Evolutionary conservation across 345 rosid species (phyloP), one percentile per base, ranked within the genome.

Genomic region (Populus pruinosa): DNA sequence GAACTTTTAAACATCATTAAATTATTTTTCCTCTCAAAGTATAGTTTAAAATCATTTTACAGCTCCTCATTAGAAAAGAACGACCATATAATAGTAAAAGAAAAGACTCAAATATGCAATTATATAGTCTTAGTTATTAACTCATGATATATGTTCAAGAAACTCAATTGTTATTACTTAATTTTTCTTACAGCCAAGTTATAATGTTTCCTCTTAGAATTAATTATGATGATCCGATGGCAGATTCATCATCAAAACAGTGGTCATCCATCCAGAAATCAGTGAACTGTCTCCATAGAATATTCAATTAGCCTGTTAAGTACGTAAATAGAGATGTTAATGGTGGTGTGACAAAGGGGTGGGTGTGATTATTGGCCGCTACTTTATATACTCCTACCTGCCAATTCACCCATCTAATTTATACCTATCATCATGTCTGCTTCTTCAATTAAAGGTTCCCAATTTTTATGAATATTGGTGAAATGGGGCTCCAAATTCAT

Each of bases 351-450:
- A 9, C 53, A 31, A 6, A 47, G 64, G 10, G 31, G 81, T 79
- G 83, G 76, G 33, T 35, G 67, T 76, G 76, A 79, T 81, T 36
- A 78, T 81, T 65, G 47, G 1, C 25, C 38, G 7, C 23, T 44
- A 63, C 61, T 55, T 55, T 50, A 50, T 55, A 21, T 55, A 55
- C 23, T 62, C 44, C 31, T 31, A 65, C 49, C 72, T 9, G 47
- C 49, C 67, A 33, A 33, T 59, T 21, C 23, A 8, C 25, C 6
- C 74, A 13, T 39, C 35, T n/a, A 67, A 17, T 78, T 35, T 61
- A 71, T 35, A n/a, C 41, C 81, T 72, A 74, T 61, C 79, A 78
- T 67, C 65, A 76, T 76, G 53, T 76, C 55, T 79, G 69, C 82
- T 49, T 12, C 33, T 67, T 27, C 72, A 75, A 75, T 78, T 27